Percentiles rank a stretch among this genome's conserved stretches.
Conservation (phyloP, 2,329 filamentous ascomycete species). For the Byssoonygena ceratinophila region DNA sequence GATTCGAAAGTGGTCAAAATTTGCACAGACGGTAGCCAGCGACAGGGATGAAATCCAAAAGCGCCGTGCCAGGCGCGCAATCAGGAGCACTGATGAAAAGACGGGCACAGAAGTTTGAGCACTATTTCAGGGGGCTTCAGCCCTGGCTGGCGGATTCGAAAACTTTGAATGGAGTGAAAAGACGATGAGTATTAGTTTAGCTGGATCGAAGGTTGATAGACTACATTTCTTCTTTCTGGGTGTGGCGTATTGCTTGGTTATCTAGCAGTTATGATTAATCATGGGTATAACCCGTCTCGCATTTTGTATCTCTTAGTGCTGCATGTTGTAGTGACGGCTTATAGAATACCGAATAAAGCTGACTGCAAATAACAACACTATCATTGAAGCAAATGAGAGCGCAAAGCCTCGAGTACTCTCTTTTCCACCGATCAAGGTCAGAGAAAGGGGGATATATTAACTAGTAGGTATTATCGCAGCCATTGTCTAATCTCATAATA, state of each 20-base stretch:
- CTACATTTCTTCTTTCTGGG: background rate
- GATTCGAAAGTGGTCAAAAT: conserved; percentile 50
- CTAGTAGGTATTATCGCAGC: no score
- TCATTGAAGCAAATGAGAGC: no score
- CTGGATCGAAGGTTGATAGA: background rate
- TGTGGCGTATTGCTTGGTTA: background rate
- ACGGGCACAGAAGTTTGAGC: background rate
- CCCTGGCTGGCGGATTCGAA: background rate
- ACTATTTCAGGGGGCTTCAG: background rate
- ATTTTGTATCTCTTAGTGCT: background rate
- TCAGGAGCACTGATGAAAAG: conserved; percentile 5
- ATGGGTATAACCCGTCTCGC: background rate
- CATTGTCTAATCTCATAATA: background rate
- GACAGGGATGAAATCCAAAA: conserved; percentile 23
- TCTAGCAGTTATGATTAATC: background rate
- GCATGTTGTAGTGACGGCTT: background rate
- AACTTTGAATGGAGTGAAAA: background rate
- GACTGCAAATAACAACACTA: no score
- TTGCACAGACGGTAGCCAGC: conserved; percentile 51
- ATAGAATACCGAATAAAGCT: background rate
- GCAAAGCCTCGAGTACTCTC: no score
- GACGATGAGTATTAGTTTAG: background rate
- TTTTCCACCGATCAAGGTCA: no score
- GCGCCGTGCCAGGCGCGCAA: conserved; percentile 10
- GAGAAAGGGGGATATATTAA: no score